phyloP scores from a whole-genome alignment of 2,329 filamentous ascomycete genomes.

The Diaporthe longicolla region DNA sequence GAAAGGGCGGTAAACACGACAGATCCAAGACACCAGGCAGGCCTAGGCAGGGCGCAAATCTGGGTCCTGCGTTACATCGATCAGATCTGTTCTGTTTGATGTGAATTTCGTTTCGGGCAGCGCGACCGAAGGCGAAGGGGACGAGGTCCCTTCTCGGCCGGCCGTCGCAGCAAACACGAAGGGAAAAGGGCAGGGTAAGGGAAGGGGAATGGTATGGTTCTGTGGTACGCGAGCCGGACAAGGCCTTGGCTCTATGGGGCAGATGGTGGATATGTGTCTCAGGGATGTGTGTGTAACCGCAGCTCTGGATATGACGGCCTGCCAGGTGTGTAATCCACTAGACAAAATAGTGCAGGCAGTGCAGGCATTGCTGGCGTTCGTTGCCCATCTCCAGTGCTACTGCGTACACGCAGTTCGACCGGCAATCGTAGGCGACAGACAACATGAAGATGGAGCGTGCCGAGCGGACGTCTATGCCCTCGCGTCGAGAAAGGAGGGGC shows the following conservation, averaged over 20 bases:
- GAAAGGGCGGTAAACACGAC: constrained; percentile 44
- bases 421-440: not conserved
- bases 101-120: constrained; percentile 35
- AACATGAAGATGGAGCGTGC: too few relatives aligned
- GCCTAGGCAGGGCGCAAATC: constrained; percentile 25
- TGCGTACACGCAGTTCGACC: not conserved
- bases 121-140: constrained; percentile 32
- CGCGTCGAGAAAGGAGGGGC: not conserved
- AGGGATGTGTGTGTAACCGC: constrained; percentile 28
- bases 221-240: constrained; percentile 27
- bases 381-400: not conserved
- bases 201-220: constrained; percentile 3
- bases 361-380: not conserved
- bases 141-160: constrained; percentile 23
- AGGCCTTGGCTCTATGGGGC: constrained; percentile 19
- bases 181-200: not conserved
- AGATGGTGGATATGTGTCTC: constrained; percentile 22
- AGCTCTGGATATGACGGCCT: constrained; percentile 15
- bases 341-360: not conserved
- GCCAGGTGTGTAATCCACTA: not conserved
- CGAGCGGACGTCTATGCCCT: not conserved
- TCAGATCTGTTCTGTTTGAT: constrained; percentile 41
- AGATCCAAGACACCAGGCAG: constrained; percentile 40
- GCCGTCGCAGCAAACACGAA: constrained; percentile 28
- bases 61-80: constrained; percentile 38